Evolutionary conservation across 2,329 filamentous ascomycete genomes (phyloP), one percentile per base, ranked within the genome.

Genomic region (Trichoderma polysporum): DNA sequence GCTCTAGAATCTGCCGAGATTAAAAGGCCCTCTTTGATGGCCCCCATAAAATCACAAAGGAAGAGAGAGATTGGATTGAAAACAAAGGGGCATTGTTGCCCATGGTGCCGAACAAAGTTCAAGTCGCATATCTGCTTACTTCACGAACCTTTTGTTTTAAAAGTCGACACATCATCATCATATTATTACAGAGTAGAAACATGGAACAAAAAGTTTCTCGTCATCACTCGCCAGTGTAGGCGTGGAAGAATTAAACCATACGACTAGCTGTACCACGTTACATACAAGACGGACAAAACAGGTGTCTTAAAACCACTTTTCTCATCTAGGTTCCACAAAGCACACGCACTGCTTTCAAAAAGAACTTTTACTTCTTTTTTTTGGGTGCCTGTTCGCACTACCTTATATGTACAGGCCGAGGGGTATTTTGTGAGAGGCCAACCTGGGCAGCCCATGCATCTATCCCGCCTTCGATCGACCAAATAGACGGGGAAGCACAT

Each of bases 311-410:
- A 45, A 56, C 61, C 61, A 64, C 41, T 39, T 27, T 39, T 45
- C 33, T 56, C 53, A 33, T 54, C 61, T 35, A 54, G 33, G 53
- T 41, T 50, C 60, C 31, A 19, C 22, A 64, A 56, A 64, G 61
- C 61, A 64, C 61, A 64, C 50, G 61, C 61, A 47, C 50, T 64
- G 61, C 61, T 56, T 35, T 37, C 27, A 61, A 45, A 45, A 47
- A 56, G 60, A 64, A 64, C 61, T 35, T 64, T 64, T 54, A 56
- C 35, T 53, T 63, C 35, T 63, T 59, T 79, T 62, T 61, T 50
- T 76, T 76, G 76, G 76, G 72, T 75, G 74, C 75, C 73, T 79
- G 75, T 78, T 72, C 75, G 76, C 75, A 79, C 76, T 79, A 78
- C 74, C 75, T 76, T 45, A 78, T 76, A 78, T 76, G 76, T 74